Base-by-base conservation (phyloP, 23 red algal genomes). In the Gracilariopsis chorda region DNA sequence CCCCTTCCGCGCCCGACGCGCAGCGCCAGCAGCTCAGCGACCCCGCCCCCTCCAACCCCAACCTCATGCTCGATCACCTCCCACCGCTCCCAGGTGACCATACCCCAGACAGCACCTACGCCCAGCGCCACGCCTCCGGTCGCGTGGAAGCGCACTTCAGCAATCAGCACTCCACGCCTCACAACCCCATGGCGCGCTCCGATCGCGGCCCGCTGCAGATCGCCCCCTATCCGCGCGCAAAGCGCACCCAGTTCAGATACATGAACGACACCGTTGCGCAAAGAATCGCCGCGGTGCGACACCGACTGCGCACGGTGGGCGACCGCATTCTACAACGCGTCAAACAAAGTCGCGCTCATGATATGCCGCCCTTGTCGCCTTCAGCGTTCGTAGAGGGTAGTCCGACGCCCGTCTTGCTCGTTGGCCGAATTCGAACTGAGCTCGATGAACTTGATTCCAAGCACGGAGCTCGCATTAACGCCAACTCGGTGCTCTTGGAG, bases 401-500 rank as follows among this genome's bases (percentile, higher is more conserved):
- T 42, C 53, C 88, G 1, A 62, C 56, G 17, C 16, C 77, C 7
- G 45, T 75, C 3, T 43, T 80, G 23, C 43, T 74, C 3, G 74
- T 51, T 13, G 88, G 88, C 14, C 53, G 73, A 1, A 82, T 91
- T 62, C 33, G 88, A 27, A 74, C 71, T 13, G 88, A 91, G 35
- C 30, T 91, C 55, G 88, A 91, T 33, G 88, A 70, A 11, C 20
- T 51, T 10, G 53, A 91, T 33, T 73, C 35, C 28, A 21, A 34
- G 0, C 36, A 19, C 1, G 32, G 10, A 7, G 88, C 24, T 3
- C 0, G 39, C 21, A 82, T 91, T 51, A 91, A 91, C 65, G 8
- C 2, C 4, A 32, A 82, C 30, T 91, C 88, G 2, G 88, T 91
- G 17, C 20, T 91, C 17, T 59, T 91, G 11, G 88, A 91, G 77